These are phyloP conservation scores for Davidsoniella eucalypti DNA, from an alignment of 2,329 filamentous ascomycete species.

Conservation along the genomic window DNA sequence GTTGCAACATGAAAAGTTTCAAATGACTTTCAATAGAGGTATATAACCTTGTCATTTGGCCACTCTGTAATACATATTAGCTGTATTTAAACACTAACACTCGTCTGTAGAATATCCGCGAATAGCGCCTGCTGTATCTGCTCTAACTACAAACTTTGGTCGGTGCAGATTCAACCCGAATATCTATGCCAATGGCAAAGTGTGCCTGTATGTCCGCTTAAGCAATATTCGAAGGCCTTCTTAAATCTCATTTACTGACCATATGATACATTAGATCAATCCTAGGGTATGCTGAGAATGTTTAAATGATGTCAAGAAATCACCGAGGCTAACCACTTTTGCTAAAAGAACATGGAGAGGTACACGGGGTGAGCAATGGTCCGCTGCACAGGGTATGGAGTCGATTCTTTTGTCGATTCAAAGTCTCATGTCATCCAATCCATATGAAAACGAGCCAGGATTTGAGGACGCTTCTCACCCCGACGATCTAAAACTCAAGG, in stretches of 20 bases:
- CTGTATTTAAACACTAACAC: constrained; percentile 8
- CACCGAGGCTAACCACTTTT: constrained; percentile 15
- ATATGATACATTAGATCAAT: constrained; percentile 50
- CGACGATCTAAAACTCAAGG: constrained; percentile 56
- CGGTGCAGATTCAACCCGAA: constrained; percentile 90
- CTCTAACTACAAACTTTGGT: constrained; percentile 76
- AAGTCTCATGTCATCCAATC: constrained; percentile 84
- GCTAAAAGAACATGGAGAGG: constrained; percentile 74
- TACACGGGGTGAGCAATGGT: constrained; percentile 86
- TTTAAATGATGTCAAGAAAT: background rate
- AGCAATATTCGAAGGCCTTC: background rate
- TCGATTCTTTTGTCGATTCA: constrained; percentile 92
- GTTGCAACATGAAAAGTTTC: constrained; percentile 39
- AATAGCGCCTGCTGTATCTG: constrained; percentile 43
- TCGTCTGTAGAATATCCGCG: constrained; percentile 61
- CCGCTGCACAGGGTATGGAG: constrained; percentile 84
- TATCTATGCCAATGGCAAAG: constrained; percentile 80
- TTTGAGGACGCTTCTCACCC: constrained; percentile 60
- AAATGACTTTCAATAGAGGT: constrained; percentile 63
- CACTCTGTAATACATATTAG: background rate
- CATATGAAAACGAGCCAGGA: constrained; percentile 91
- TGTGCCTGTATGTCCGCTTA: constrained; percentile 57
- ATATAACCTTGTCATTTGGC: constrained; percentile 11
- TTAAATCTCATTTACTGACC: background rate
- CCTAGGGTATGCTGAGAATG: constrained; percentile 44